Conservation (phyloP, 768 basidiomycete species). For the Termitomyces sp. region DNA sequence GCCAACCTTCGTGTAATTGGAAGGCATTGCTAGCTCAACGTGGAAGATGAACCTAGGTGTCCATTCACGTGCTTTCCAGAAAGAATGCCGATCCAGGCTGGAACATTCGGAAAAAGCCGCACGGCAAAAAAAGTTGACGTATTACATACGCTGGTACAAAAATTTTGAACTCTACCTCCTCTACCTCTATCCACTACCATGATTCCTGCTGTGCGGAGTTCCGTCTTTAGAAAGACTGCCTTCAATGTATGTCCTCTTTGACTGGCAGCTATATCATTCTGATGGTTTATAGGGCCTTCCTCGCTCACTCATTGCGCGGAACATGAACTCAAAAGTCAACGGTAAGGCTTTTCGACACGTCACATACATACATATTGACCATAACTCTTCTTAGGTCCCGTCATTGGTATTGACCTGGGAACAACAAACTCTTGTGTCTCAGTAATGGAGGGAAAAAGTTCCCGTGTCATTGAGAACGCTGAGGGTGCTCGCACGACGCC, state of each 20-base stretch:
- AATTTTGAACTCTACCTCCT: conserved; percentile 38
- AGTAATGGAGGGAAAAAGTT: conserved; percentile 92
- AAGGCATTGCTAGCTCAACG: conserved; percentile 16
- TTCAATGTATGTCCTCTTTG: conserved; percentile 46
- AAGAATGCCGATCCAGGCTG: conserved; percentile 10
- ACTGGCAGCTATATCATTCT: not conserved
- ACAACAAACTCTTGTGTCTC: conserved; percentile 90
- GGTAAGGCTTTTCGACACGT: conserved; percentile 41
- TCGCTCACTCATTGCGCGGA: conserved; percentile 75
- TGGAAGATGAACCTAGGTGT: not conserved
- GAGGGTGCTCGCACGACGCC: conserved; percentile 98
- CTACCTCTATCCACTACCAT: conserved; percentile 54
- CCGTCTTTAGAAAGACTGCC: conserved; percentile 46
- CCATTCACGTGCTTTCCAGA: not conserved
- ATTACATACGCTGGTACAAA: conserved; percentile 32
- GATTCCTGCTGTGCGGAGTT: conserved; percentile 60
- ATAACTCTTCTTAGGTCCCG: conserved; percentile 50
- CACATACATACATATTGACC: not conserved
- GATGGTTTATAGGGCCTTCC: conserved; percentile 46
- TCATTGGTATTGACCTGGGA: conserved; percentile 95
- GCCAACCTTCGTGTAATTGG: conserved; percentile 39
- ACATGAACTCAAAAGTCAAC: conserved; percentile 93
- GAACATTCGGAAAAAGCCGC: conserved; percentile 36
- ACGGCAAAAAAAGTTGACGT: conserved; percentile 22
- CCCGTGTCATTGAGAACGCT: conserved; percentile 94